phyloP scores from a whole-genome alignment of 1,139 yeast species.

The Yamadazyma blattariae region DNA sequence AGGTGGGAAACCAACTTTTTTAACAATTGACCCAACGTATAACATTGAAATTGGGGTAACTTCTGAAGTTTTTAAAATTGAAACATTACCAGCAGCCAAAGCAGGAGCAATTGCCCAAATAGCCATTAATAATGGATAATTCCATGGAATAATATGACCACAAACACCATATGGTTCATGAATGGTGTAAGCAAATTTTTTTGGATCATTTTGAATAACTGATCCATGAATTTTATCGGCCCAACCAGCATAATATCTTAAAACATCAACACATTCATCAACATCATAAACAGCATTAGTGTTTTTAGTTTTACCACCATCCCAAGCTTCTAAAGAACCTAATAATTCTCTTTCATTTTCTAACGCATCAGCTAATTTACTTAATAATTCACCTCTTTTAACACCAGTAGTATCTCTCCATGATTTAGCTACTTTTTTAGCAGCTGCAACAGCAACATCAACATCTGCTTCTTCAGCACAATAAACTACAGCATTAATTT shows the following conservation, averaged over 20 bases:
- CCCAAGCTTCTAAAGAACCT: constrained; percentile 73
- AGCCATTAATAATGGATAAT: constrained; percentile 59
- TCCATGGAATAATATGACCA: constrained; percentile 73
- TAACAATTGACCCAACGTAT: constrained; percentile 50
- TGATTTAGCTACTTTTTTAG: constrained; percentile 63
- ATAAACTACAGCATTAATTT: constrained; percentile 61
- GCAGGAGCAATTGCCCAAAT: constrained; percentile 65
- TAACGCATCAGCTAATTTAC: constrained; percentile 59
- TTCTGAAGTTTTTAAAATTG: constrained; percentile 65
- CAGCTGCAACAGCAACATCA: constrained; percentile 73
- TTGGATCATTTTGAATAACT: constrained; percentile 63
- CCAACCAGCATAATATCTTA: constrained; percentile 80
- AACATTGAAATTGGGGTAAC: constrained; percentile 63
- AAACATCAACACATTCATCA: constrained; percentile 52
- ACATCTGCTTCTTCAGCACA: constrained; percentile 70
- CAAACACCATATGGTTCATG: constrained; percentile 84
- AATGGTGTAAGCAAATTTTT: constrained; percentile 71
- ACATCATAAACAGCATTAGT: constrained; percentile 54
- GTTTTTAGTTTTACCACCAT: constrained; percentile 72
- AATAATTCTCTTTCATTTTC: constrained; percentile 56
- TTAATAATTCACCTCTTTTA: constrained; percentile 52
- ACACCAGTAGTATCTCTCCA: constrained; percentile 47
- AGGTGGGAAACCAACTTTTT: constrained; percentile 68
- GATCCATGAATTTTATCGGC: constrained; percentile 77
- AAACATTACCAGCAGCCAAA: constrained; percentile 66